Conservation (phyloP, 305 asterid genomes). For the Rubia tinctorum region DNA sequence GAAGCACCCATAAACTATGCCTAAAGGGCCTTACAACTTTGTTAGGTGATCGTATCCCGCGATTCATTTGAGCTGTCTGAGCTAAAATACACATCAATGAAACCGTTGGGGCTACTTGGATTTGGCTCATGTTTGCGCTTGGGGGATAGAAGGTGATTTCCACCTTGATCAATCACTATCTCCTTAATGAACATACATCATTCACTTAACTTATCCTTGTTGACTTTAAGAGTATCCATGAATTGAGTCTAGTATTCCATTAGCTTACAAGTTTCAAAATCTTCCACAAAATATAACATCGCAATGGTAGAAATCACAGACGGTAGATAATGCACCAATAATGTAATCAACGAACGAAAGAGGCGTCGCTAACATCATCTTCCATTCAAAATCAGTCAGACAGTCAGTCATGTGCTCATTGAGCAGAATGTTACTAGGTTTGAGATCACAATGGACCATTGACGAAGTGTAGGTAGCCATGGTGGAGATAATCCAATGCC, state of each 20-base stretch:
- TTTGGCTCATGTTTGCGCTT: constrained; percentile 56
- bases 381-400: constrained; percentile 29
- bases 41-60: constrained; percentile 38
- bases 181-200: constrained; percentile 55
- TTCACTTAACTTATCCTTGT: constrained; percentile 56
- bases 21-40: constrained; percentile 21
- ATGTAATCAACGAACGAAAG: constrained; percentile 71
- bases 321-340: constrained; percentile 51
- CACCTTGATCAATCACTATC: constrained; percentile 31
- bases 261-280: constrained; percentile 42
- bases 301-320: constrained; percentile 84
- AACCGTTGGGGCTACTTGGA: constrained; percentile 80
- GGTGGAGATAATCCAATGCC: constrained; percentile 20
- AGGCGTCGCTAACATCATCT: constrained; percentile 80
- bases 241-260: constrained; percentile 45
- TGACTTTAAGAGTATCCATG: constrained; percentile 41
- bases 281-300: constrained; percentile 47
- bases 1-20: background rate
- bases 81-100: constrained; percentile 75
- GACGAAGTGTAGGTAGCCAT: background rate
- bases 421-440: background rate
- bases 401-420: background rate
- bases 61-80: constrained; percentile 82
- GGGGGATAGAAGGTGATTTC: constrained; percentile 24
- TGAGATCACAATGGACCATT: background rate